These are phyloP conservation scores for Filobasidium floriforme DNA, from an alignment of 768 basidiomycete genomes.

Conservation along the genomic window DNA sequence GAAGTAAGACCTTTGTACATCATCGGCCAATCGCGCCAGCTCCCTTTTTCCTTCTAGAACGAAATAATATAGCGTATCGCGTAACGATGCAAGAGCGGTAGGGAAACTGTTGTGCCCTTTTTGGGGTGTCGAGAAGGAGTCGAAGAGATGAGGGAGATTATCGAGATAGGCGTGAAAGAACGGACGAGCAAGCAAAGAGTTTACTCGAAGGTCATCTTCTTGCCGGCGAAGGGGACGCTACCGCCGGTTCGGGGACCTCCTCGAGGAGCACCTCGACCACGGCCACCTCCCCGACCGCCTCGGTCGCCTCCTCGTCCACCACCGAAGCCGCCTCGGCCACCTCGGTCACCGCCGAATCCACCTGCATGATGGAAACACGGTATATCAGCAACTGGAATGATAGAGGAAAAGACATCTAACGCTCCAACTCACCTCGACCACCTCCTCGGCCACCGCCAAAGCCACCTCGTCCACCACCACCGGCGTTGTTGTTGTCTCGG, in stretches of 20 bases:
- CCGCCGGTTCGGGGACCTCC: slow-evolving; percentile 55
- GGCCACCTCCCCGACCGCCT: slow-evolving; percentile 34
- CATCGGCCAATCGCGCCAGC: neutral
- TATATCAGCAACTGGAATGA: slow-evolving; percentile 7
- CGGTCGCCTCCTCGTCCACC: slow-evolving; percentile 41
- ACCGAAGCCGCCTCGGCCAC: slow-evolving; percentile 29
- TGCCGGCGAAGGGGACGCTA: slow-evolving; percentile 57
- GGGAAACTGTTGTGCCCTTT: neutral
- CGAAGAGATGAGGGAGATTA: neutral
- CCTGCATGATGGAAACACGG: slow-evolving; percentile 41
- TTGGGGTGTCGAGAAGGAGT: slow-evolving; percentile 2
- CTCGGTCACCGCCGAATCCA: slow-evolving; percentile 46
- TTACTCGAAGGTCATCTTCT: slow-evolving; percentile 44
- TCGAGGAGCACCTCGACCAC: slow-evolving; percentile 29
- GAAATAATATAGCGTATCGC: slow-evolving; percentile 6
- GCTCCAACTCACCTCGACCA: slow-evolving; percentile 41
- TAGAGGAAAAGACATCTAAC: neutral
- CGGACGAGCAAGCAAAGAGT: slow-evolving; percentile 2
- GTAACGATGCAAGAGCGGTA: neutral
- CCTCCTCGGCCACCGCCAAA: slow-evolving; percentile 48
- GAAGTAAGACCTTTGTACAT: neutral
- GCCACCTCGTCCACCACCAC: slow-evolving; percentile 18
- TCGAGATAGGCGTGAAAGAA: neutral
- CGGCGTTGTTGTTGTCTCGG: slow-evolving; percentile 64
- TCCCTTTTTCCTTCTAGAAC: neutral